Evolutionary conservation across 495 filamentous ascomycete genomes (phyloP), one percentile per base, ranked within the genome.

Genomic region (Mytilinidion resinicola): DNA sequence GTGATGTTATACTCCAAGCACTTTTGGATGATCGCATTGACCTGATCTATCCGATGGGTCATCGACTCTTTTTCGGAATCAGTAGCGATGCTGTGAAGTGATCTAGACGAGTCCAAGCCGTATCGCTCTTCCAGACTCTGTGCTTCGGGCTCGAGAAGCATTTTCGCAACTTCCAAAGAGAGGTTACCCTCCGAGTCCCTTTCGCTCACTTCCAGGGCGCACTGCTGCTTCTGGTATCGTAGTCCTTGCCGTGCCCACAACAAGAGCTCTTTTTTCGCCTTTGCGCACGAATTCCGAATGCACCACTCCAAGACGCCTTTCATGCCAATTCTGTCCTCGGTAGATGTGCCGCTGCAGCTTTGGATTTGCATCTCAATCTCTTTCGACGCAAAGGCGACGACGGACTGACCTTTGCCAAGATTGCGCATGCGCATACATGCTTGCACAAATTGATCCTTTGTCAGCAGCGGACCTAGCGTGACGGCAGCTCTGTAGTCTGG

Each of bases 401-500:
- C 62, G 0, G 66, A 65, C 37, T 74, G 72, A 5, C 67, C 68
- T 21, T 56, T 53, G 10, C 70, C 71, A 4, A 73, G 67, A 39
- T 67, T 67, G 17, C 70, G 51, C 62, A 73, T 70, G 46, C 71
- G 30, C 78, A 81, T 81, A 17, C 76, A 78, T 17, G 79, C 79
- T 82, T 93, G 89, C 0, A 89, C 85, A 1, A 88, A 68, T 41
- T 78, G 77, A 50, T 91, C 87, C 66, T 91, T 91, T 0, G 85
- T 85, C 5, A 88, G 68, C n/a, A 75, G 72, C 0, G 83, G 76
- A 0, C 87, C 86, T 0, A 92, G 72, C 0, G 85, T 91, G 6
- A 93, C 80, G 3, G 85, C 85, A 3, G 84, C 89, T 11, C 80
- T 70, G 55, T 82, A 14, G 0, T 54, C 54, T 0, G 88, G 87